Conservation (phyloP, 192 early-diverging fungal genomes). For the Spizellomyces sp. region DNA sequence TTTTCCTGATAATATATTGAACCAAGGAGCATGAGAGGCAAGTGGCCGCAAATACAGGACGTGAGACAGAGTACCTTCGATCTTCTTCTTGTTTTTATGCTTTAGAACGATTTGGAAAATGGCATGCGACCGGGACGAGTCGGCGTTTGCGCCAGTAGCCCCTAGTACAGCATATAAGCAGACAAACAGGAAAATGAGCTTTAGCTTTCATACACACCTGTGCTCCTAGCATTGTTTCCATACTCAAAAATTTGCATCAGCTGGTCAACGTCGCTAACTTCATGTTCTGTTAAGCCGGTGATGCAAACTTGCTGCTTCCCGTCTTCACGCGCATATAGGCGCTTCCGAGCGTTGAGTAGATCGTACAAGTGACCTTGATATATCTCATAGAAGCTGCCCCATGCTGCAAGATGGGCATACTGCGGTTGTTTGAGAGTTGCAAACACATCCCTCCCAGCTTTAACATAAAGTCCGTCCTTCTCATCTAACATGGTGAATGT, state of each 20-base stretch:
- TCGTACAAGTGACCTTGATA: conserved; percentile 97
- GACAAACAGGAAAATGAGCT: background rate
- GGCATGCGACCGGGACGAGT: conserved; percentile 96
- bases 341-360: conserved; percentile 86
- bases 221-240: conserved; percentile 86
- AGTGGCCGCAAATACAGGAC: background rate
- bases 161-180: conserved; percentile 46
- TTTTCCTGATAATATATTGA: conserved; percentile 64
- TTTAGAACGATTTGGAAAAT: conserved; percentile 92
- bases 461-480: conserved; percentile 85
- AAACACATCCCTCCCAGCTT: conserved; percentile 93
- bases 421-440: conserved; percentile 66
- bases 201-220: conserved; percentile 57
- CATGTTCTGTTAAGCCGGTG: conserved; percentile 83
- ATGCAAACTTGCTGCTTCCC: conserved; percentile 94
- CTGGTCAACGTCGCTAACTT: conserved; percentile 81
- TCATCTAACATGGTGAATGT: conserved; percentile 96
- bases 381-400: conserved; percentile 94
- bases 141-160: conserved; percentile 89
- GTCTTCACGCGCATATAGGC: conserved; percentile 95
- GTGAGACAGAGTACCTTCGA: conserved; percentile 47
- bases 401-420: conserved; percentile 75
- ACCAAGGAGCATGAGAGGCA: background rate
- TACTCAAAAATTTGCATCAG: conserved; percentile 93
- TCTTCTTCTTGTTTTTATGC: conserved; percentile 61